Percentiles rank a stretch among this genome's conserved stretches.
These are phyloP conservation scores for Strobilomyces confusus DNA, from an alignment of 768 basidiomycete genomes.

Conservation along the genomic window DNA sequence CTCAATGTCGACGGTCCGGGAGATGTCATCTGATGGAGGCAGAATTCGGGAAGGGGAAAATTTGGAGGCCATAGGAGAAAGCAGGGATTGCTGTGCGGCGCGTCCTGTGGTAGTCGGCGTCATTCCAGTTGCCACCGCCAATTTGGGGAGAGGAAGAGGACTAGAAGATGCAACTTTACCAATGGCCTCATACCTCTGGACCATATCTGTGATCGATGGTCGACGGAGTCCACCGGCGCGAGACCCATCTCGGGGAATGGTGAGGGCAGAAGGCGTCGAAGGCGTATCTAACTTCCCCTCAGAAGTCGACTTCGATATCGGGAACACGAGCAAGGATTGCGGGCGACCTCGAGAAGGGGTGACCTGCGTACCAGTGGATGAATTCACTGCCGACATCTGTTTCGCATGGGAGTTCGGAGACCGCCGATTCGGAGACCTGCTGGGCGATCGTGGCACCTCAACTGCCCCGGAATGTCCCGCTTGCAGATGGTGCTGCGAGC, in stretches of 20 bases:
- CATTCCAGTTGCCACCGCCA: constrained; percentile 14
- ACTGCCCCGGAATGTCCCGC: constrained; percentile 13
- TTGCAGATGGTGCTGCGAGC: constrained; percentile 26
- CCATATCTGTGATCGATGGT: constrained; percentile 84
- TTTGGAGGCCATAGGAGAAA: constrained; percentile 25
- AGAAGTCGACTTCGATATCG: constrained; percentile 39
- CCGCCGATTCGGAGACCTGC: constrained; percentile 26
- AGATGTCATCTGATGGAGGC: constrained; percentile 7
- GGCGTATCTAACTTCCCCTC: constrained; percentile 35
- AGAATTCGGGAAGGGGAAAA: constrained; percentile 21
- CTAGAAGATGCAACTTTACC: constrained; percentile 29
- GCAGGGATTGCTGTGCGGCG: constrained; percentile 13
- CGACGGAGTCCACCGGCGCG: constrained; percentile 44
- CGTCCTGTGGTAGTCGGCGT: constrained; percentile 20
- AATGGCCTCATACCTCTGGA: constrained; percentile 75
- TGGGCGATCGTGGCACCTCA: constrained; percentile 25
- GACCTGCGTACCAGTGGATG: constrained; percentile 22
- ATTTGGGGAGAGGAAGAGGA: constrained; percentile 32
- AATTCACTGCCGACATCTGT: constrained; percentile 26
- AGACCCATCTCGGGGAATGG: constrained; percentile 46
- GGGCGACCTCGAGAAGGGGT: constrained; percentile 55
- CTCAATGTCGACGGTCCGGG: constrained; percentile 14
- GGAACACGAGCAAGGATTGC: constrained; percentile 78
- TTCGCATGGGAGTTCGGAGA: constrained; percentile 29
- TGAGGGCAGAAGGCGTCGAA: constrained; percentile 35